Base-by-base conservation (phyloP, 2,329 filamentous ascomycete genomes). In the Epichloe uncinata region DNA sequence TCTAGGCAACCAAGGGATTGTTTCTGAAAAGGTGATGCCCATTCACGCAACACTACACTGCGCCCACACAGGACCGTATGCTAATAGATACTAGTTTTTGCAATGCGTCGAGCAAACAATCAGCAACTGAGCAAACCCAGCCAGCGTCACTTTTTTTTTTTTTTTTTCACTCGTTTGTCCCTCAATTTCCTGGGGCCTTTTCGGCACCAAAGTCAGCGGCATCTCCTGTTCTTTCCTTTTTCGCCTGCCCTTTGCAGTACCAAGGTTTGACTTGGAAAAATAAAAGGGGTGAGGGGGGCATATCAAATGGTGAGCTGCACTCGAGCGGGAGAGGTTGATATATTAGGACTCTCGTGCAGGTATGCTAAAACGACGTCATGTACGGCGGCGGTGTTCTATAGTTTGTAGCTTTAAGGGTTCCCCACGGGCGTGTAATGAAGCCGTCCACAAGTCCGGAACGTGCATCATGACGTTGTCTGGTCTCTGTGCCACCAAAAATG, bases 1-100 rank as follows among this genome's bases (percentile, higher is more conserved):
- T 60, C 69, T 85, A 40, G 73, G 73, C 53, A 84, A 84, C 60
- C 81, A 85, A 64, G 79, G 77, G n/a, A 57, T 68, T 41, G 55
- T 69, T 45, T 53, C 64, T 35, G 58, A 61, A 42, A 57, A 56
- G 35, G 66, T 69, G 54, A 45, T 8, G 26, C 26, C 26, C 26
- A 30, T 30, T 30, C 9, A 0, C 26, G 8, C 26, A 36, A 22
- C 33, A 22, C 3, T 26, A 22, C 26, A 30, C 26, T 30, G 26
- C 26, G 26, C 8, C n/a, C n/a, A 38, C n/a, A 15, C n/a, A 9
- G 20, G 35, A 15, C 15, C 6, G 15, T 26, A 7, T 37, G 35
- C 35, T 46, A 33, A 46, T n/a, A 0, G 34, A 33, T 42, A 4
- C 4, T 20, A 59, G 57, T 54, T 59, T 43, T 45, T 57, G 45